Base-by-base conservation (phyloP, 202 grass and related monocot species). In the Miscanthus sacchariflorus region DNA sequence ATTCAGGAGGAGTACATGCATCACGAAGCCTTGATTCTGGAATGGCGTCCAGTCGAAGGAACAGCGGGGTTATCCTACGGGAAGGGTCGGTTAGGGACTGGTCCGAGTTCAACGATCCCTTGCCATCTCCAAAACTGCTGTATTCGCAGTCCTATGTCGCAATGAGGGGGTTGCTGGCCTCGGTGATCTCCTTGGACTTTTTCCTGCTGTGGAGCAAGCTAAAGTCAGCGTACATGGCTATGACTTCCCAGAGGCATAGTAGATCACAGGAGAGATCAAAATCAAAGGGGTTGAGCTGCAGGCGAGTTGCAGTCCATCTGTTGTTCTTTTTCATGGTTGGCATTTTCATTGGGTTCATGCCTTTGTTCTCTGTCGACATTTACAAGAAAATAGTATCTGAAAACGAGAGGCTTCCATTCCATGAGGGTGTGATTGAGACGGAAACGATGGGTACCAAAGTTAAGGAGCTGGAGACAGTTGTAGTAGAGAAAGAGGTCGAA, bases 41-140 rank as follows among this genome's bases (percentile, higher is more conserved):
- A 72, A 99, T 96, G 94, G 58, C 89, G 79, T 96, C 91, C 54
- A 86, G 63, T 80, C 83, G 96, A 91, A 96, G 96, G 92, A 92
- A 67, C 81, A 85, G 70, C 0, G 85, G 82, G 21, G 43, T 43
- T 75, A 83, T 90, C 81, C 87, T 88, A 84, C 89, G 94, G 61
- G 96, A 94, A 19, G 93, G 89, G 27, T 88, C 85, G 2, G 68
- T 63, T 63, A 91, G 93, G 74, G 87, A 87, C 44, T 95, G 91
- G 83, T 89, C 95, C 15, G 86, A 93, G 69, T 90, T 84, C 23
- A 91, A 72, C 14, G 94, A 99, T 77, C 84, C 89, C 8, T 92
- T 91, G 0, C 86, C 91, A 4, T 99, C 92, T 9, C 91, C 94
- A 10, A 99, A 99, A 77, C 84, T 95, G 65, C 80, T 91, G 21